Base-by-base conservation (phyloP, 441 rosid genomes). In the Pelargonium exstipulatum region DNA sequence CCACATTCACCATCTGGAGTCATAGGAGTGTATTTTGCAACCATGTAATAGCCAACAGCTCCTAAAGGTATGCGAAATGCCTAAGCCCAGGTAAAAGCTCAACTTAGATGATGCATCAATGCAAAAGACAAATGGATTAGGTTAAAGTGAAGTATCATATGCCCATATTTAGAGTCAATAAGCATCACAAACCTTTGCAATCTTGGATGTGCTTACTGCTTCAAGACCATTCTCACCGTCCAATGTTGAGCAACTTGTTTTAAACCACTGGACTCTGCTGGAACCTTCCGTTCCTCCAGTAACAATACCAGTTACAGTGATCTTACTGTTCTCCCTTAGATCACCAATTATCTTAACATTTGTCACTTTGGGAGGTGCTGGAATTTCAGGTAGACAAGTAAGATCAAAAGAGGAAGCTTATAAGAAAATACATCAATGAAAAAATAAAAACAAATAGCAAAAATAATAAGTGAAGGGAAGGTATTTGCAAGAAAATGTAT, bases 211-310 rank as follows among this genome's bases (percentile, higher is more conserved):
- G 80, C 90, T 92, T 81, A 95, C 22, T 62, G 88, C 95, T 81
- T 90, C 98, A 80, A 95, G 96, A 76, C 79, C 81, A 78, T 81
- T 83, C 78, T 83, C 90, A 69, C 81, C 87, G 78, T 83, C 82
- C 53, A 90, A 70, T 51, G 49, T 67, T 48, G 90, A 80, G 67
- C 83, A 89, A 72, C 69, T 83, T 62, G 90, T 77, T 85, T 89
- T 92, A 78, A 90, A 90, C 99, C 99, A 95, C 68, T 95, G 99
- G 76, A 95, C 97, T 85, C 85, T 89, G 81, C 99, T 95, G 49
- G 95, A 89, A 82, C 86, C 87, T 84, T 95, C 99, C 70, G 89
- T 83, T 80, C 99, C 99, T 73, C 99, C 97, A 22, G 92, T 86
- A 76, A 92, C 96, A 81, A 43, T 70, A 64, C 98, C 98, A 42